phyloP scores from a whole-genome alignment of 768 basidiomycete genomes.

The Rhodosporidiobolus odoratus region DNA sequence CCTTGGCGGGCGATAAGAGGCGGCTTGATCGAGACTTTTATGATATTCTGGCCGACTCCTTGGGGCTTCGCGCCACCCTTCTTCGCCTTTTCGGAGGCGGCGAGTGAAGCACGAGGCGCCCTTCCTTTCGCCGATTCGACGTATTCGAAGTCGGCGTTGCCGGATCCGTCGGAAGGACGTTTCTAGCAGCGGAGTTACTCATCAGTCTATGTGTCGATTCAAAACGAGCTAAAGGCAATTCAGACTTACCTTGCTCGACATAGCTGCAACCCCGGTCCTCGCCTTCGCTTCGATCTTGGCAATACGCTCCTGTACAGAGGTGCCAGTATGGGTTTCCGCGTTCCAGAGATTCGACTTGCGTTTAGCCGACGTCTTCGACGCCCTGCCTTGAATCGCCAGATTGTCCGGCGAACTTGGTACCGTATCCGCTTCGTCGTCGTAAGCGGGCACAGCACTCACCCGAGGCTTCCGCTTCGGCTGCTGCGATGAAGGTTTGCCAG shows the following conservation, averaged over 20 bases:
- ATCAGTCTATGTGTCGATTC: too few relatives aligned
- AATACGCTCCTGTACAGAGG: too few relatives aligned
- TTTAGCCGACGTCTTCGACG: too few relatives aligned
- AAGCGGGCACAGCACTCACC: too few relatives aligned
- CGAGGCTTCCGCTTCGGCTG: not conserved
- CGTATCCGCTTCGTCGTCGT: not conserved
- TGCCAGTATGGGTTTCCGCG: too few relatives aligned
- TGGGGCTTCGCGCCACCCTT: not conserved
- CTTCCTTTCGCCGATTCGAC: not conserved
- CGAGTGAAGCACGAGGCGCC: not conserved
- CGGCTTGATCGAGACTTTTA: not conserved
- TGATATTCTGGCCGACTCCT: not conserved
- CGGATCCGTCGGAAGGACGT: not conserved
- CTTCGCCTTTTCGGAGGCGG: not conserved
- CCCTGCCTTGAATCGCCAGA: not conserved
- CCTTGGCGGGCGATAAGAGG: not conserved
- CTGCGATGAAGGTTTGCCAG: not conserved
- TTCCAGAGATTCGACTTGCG: too few relatives aligned
- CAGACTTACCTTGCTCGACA: too few relatives aligned
- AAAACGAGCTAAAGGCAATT: not conserved
- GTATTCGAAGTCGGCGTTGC: not conserved
- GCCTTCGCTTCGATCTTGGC: too few relatives aligned
- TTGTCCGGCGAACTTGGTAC: not conserved
- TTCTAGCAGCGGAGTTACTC: not conserved
- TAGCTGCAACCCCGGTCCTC: too few relatives aligned